Evolutionary conservation across 1,139 yeast genomes (phyloP), one percentile per base, ranked within the genome.

Genomic region (Suhomyces taliae): DNA sequence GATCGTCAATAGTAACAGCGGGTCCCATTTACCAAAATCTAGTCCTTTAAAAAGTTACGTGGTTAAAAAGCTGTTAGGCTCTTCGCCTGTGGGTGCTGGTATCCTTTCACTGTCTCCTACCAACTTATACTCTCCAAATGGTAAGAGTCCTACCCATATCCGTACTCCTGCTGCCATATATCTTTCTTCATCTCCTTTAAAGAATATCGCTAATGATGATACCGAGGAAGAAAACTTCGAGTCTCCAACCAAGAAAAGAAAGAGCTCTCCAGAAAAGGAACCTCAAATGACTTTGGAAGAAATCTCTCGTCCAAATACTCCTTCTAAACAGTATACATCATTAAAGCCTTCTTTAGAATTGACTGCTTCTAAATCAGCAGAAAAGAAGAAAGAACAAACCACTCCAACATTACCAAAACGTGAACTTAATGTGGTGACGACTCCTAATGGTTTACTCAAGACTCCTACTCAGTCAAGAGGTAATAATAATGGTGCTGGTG

Each of bases 71-170:
- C 62, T 56, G 52, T 44, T 44, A 52, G 43, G 51, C 33, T 48
- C 56, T 35, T 51, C 59, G 7, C 56, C 61, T 8, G 54, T 57
- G 29, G 52, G 50, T 38, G 54, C 56, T 15, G 52, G 54, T 33
- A 48, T 56, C 47, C 60, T 65, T 29, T 48, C 50, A 27, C 61
- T 68, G 37, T 66, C 73, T 40, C 71, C 74, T 37, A 64, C 65
- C 29, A 66, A 65, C 44, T 60, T 74, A 43, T 72, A 72, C 52
- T 70, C 76, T 2, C 79, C 80, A 3, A 64, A 58, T 47, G 70
- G 74, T 2, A 69, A 67, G 50, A 69, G 74, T 11, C 79, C 79
- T 11, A 72, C 77, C 6, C 77, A 72, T 51, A 69, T 69, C 49
- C 66, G 66, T 48, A 64, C 74, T 7, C 70, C 74, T 7, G 70